These are phyloP conservation scores for Stemphylium lycopersici DNA, from an alignment of 2,329 filamentous ascomycete genomes.

Conservation along the genomic window DNA sequence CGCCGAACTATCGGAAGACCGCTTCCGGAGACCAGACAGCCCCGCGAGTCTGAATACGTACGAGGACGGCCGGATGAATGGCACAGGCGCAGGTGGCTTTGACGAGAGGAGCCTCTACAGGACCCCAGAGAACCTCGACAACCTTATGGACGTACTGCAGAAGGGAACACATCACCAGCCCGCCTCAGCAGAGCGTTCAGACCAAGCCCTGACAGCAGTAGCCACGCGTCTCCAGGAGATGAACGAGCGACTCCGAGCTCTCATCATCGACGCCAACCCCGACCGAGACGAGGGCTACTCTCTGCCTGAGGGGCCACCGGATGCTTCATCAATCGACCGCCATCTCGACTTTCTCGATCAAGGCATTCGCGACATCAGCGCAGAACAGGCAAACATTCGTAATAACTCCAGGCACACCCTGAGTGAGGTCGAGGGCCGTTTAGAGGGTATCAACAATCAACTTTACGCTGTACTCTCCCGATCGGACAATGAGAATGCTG, in stretches of 20 bases:
- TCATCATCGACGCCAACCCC: constrained; percentile 70
- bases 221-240: constrained; percentile 71
- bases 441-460: constrained; percentile 64
- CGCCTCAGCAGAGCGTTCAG: constrained; percentile 39
- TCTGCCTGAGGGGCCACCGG: constrained; percentile 26
- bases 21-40: constrained; percentile 66
- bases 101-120: constrained; percentile 78
- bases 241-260: constrained; percentile 69
- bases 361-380: constrained; percentile 65
- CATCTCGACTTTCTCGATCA: constrained; percentile 76
- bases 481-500: constrained; percentile 58
- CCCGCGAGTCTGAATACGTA: constrained; percentile 78
- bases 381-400: constrained; percentile 56
- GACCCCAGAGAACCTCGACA: constrained; percentile 69
- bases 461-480: constrained; percentile 58
- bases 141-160: constrained; percentile 46
- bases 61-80: constrained; percentile 61
- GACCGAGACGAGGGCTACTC: constrained; percentile 45
- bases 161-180: constrained; percentile 43
- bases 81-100: constrained; percentile 66
- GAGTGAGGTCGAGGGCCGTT: constrained; percentile 48
- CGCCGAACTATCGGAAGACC: constrained; percentile 46
- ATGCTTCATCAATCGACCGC: constrained; percentile 49
- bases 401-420: constrained; percentile 37
- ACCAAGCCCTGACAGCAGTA: constrained; percentile 64